Evolutionary conservation across 148 eudicot species (phyloP), one percentile per base, ranked within the genome.

Genomic region (Rhododendron ovatum): DNA sequence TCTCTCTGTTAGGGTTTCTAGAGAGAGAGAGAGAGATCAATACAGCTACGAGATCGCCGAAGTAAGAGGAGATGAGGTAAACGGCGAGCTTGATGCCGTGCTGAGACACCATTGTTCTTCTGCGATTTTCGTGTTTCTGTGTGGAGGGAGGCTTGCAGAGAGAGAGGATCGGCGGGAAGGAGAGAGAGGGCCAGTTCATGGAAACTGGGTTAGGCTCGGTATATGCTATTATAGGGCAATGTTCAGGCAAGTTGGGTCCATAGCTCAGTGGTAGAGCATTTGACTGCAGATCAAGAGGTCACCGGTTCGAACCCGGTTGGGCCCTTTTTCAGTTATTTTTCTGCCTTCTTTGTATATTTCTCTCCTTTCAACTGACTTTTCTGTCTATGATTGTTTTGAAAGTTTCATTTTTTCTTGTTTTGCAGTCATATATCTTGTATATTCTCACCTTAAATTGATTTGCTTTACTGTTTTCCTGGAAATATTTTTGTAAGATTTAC

Each of bases 21-120:
- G 74, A 67, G 74, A 28, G 35, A 65, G 71, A 65, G 8, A 7
- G 11, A 82, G 80, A 18, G 82, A 86, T 82, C 9, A 55, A 15
- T 55, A 96, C 99, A 28, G 97, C 89, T 57, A 91, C 92, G 13
- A 91, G 90, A 24, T 89, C 93, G 51, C 99, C 98, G 85, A 93
- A 95, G 87, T 88, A 94, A 26, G 92, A 81, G 76, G 92, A 84
- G 92, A 95, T 88, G 55, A 95, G 87, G 86, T 94, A 65, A 12
- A 91, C 92, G 86, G 98, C 97, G 84, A 96, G 96, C 90, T 94
- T 90, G 83, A 94, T 86, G 50, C 98, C 99, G 86, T 91, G 73
- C 85, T 85, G 90, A 55, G 93, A 74, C 84, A 75, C 67, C 94
- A 87, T 84, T 37, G 20, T 22, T 45, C 75, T 22, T 15, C 28